These are phyloP conservation scores for Phoma herbarum DNA, from an alignment of 2,329 filamentous ascomycete species.

Conservation along the genomic window DNA sequence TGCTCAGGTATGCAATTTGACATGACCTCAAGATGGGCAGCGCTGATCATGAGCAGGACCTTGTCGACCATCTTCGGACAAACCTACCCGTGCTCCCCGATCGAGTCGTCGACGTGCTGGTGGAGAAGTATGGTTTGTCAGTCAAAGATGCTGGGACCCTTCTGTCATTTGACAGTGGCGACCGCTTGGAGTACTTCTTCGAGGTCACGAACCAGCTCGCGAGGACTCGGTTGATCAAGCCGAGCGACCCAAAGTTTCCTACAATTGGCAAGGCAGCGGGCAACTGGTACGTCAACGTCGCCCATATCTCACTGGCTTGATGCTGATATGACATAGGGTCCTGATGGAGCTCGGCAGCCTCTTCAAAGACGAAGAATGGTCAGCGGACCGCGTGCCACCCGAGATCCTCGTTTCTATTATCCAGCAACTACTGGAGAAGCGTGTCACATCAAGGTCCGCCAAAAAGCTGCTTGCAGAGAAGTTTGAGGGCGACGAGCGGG, in stretches of 20 bases:
- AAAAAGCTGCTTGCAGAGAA: conserved; percentile 67
- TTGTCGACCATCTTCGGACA: conserved; percentile 69
- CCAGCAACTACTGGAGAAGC: conserved; percentile 50
- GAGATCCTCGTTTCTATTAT: conserved; percentile 57
- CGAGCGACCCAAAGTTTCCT: conserved; percentile 28
- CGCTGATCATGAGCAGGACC: conserved; percentile 54
- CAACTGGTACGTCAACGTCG: conserved; percentile 61
- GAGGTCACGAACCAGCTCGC: conserved; percentile 61
- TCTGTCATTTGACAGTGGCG: conserved; percentile 78
- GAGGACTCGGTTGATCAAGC: conserved; percentile 28
- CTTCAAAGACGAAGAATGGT: conserved; percentile 55
- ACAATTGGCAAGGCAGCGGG: conserved; percentile 59
- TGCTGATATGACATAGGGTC: conserved; percentile 48
- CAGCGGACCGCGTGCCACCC: conserved; percentile 50
- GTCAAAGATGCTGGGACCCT: conserved; percentile 85
- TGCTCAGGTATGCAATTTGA: conserved; percentile 54
- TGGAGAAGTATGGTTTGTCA: conserved; percentile 71
- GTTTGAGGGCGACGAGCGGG: conserved; percentile 61
- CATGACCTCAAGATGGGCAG: background rate
- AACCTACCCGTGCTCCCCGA: conserved; percentile 79
- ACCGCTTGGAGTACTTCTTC: conserved; percentile 83
- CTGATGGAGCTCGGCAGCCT: conserved; percentile 62
- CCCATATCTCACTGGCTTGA: background rate
- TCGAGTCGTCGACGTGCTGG: conserved; percentile 69
- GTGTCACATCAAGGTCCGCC: conserved; percentile 64